These are phyloP conservation scores for Aureobasidium namibiae DNA, from an alignment of 2,329 filamentous ascomycete genomes.

Conservation along the genomic window DNA sequence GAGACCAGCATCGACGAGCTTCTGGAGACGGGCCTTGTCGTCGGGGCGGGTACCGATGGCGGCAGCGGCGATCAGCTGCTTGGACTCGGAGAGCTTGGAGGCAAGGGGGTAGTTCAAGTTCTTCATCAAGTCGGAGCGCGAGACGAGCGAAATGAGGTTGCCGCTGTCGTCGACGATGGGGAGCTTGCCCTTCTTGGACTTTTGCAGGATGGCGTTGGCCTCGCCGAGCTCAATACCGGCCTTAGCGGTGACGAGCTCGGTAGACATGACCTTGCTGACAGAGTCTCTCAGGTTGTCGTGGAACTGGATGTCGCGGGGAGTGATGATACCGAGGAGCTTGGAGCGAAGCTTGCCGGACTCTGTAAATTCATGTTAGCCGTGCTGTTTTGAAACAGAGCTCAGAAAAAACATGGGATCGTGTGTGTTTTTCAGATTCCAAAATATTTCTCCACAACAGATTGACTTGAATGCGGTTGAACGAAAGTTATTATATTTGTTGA, in stretches of 20 bases:
- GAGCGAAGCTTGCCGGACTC: constrained; percentile 89
- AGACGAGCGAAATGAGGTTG: constrained; percentile 69
- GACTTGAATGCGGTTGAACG: constrained; percentile 88
- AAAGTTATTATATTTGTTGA: constrained; percentile 85
- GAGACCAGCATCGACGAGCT: constrained; percentile 87
- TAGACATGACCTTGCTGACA: constrained; percentile 90
- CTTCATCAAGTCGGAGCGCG: constrained; percentile 94
- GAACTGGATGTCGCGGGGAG: constrained; percentile 96
- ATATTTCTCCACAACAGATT: constrained; percentile 28
- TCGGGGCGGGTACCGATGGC: constrained; percentile 92
- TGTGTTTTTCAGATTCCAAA: constrained; percentile 16
- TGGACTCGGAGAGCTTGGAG: constrained; percentile 92
- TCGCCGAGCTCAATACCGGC: constrained; percentile 75
- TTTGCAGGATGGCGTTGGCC: constrained; percentile 85
- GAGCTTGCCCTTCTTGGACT: constrained; percentile 84
- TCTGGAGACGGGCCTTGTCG: constrained; percentile 77
- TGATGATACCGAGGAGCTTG: constrained; percentile 95
- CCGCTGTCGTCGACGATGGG: constrained; percentile 42
- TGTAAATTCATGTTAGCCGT: constrained; percentile 32
- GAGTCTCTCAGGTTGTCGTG: constrained; percentile 65
- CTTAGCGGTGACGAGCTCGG: constrained; percentile 79
- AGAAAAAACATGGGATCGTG: background rate
- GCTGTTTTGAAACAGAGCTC: background rate
- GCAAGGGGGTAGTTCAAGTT: constrained; percentile 95
- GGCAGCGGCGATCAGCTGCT: constrained; percentile 92